Evolutionary conservation across 306 rosid species (phyloP).

Genomic region (Ziziphus jujuba): DNA sequence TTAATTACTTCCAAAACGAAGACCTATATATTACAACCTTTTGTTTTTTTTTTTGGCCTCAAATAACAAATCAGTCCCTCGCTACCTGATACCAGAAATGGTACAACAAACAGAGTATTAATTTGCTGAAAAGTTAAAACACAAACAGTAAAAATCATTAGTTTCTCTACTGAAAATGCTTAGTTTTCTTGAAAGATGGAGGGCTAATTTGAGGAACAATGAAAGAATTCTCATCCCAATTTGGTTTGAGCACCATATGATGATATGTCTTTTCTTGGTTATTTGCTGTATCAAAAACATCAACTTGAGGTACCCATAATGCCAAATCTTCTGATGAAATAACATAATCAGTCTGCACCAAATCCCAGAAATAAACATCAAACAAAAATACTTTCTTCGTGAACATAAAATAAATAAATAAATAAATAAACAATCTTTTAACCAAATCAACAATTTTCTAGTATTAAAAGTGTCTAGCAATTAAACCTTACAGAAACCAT

Average conservation of each 20-base stretch:
- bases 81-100: slow-evolving; percentile 3
- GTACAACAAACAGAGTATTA: slow-evolving; percentile 7
- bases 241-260: slow-evolving; percentile 14
- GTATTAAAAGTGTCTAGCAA: slow-evolving; percentile 32
- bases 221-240: slow-evolving; percentile 23
- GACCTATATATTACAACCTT: too few species aligned
- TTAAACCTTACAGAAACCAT: slow-evolving; percentile 72
- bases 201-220: slow-evolving; percentile 28
- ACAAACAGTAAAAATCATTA: background rate
- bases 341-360: slow-evolving; percentile 23
- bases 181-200: slow-evolving; percentile 26
- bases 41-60: too few species aligned
- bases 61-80: too few species aligned
- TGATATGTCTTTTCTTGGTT: background rate
- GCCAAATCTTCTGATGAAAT: slow-evolving; percentile 19
- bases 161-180: background rate
- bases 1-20: too few species aligned
- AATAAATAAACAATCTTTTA: background rate
- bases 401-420: background rate
- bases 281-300: slow-evolving; percentile 21
- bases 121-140: slow-evolving; percentile 1
- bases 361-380: background rate
- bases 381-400: background rate
- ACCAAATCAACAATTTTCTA: background rate
- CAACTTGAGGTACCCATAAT: slow-evolving; percentile 23